These are phyloP conservation scores for Erythrobasidium hasegawianum DNA, from an alignment of 1,284 basidiomycete species.

Conservation along the genomic window DNA sequence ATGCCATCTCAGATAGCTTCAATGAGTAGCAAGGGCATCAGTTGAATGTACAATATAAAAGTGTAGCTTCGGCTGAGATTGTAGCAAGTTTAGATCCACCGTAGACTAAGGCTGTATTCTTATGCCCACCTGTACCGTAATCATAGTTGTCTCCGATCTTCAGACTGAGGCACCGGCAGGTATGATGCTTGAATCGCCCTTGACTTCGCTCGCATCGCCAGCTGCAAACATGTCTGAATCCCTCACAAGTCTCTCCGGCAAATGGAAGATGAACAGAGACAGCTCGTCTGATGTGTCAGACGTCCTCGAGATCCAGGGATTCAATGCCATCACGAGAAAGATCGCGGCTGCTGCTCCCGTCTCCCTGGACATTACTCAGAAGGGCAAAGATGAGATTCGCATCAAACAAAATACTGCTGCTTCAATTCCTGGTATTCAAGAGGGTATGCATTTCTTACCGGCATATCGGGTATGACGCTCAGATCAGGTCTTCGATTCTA, in stretches of 20 bases:
- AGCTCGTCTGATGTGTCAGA: constrained; percentile 2
- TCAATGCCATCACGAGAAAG: neutral
- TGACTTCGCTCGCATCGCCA: neutral
- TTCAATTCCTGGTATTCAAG: constrained; percentile 10
- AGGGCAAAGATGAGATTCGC: neutral
- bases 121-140: too few species aligned
- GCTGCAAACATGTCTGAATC: neutral
- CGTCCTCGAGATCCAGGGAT: constrained; percentile 17
- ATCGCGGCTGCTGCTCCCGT: constrained; percentile 4
- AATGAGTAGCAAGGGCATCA: too few species aligned
- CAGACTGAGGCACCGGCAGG: too few species aligned
- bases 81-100: too few species aligned
- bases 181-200: neutral
- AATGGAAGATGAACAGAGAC: constrained; percentile 11
- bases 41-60: too few species aligned
- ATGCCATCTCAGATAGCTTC: too few species aligned
- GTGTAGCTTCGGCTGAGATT: too few species aligned
- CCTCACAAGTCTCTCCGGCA: constrained; percentile 5
- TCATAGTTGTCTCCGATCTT: too few species aligned
- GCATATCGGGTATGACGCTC: neutral
- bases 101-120: too few species aligned
- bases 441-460: neutral
- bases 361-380: constrained; percentile 4
- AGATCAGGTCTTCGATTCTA: neutral
- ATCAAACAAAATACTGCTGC: constrained; percentile 15